phyloP scores from a whole-genome alignment of 331 rosid genomes.

The Malus hybrid region DNA sequence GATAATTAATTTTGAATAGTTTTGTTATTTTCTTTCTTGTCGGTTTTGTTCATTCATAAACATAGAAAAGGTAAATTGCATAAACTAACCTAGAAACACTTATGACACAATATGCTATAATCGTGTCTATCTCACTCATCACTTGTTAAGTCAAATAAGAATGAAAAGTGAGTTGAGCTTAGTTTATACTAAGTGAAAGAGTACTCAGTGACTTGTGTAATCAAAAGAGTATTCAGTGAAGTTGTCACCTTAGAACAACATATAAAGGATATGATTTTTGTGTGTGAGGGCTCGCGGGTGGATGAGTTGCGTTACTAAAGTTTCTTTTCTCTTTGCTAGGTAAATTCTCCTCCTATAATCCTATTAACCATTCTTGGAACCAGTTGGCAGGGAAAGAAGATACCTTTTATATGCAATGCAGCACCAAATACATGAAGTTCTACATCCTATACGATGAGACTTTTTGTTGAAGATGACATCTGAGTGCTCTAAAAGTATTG shows the following conservation, averaged over 20 bases:
- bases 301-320: background rate
- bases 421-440: background rate
- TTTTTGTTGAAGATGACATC: background rate
- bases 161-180: too few relatives aligned
- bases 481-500: background rate
- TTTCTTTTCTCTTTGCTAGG: background rate
- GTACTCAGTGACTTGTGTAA: too few relatives aligned
- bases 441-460: background rate
- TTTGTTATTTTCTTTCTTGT: background rate
- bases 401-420: background rate
- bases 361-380: background rate
- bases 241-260: accelerated
- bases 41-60: background rate
- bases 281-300: background rate
- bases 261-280: background rate
- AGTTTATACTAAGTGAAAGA: too few relatives aligned
- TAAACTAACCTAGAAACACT: background rate
- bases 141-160: too few relatives aligned
- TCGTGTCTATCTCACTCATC: background rate
- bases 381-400: background rate
- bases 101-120: too few relatives aligned
- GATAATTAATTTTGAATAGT: too few relatives aligned
- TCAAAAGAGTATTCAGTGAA: too few relatives aligned
- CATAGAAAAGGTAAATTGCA: background rate
- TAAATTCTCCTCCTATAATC: background rate